Evolutionary conservation across 148 eudicot genomes (phyloP).

Genomic region (Chenopodium quinoa): DNA sequence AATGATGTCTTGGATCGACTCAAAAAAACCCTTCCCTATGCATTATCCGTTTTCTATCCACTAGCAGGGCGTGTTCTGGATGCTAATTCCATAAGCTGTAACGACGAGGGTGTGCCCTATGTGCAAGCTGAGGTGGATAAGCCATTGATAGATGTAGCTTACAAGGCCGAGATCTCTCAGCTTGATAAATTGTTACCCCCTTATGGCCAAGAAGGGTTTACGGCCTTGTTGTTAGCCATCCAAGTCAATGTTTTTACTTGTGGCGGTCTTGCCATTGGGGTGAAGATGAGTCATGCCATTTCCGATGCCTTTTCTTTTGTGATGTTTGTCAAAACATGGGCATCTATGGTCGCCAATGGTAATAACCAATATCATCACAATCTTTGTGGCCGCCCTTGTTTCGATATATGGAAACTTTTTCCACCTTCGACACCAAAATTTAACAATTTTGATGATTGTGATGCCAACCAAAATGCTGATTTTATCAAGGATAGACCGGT

Average conservation of each 20-base stretch:
- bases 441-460: neutral
- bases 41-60: slow-evolving; percentile 28
- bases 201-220: neutral
- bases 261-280: slow-evolving; percentile 32
- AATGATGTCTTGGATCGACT: neutral
- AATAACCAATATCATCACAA: neutral
- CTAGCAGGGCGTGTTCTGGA: slow-evolving; percentile 29
- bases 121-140: slow-evolving; percentile 3
- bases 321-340: slow-evolving; percentile 34
- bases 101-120: slow-evolving; percentile 29
- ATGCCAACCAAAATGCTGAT: neutral
- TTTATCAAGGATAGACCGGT: neutral
- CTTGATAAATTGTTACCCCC: slow-evolving; percentile 15
- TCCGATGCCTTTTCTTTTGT: slow-evolving; percentile 31
- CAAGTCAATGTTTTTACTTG: slow-evolving; percentile 35
- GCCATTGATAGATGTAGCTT: slow-evolving; percentile 2
- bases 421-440: slow-evolving; percentile 18
- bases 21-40: slow-evolving; percentile 12
- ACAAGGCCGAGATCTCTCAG: neutral
- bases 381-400: neutral
- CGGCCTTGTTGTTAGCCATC: slow-evolving; percentile 14
- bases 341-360: slow-evolving; percentile 15
- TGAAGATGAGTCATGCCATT: slow-evolving; percentile 31
- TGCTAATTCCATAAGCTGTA: slow-evolving; percentile 17
- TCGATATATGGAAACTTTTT: slow-evolving; percentile 13